phyloP scores from a whole-genome alignment of 345 rosid genomes.

The Draba incana region DNA sequence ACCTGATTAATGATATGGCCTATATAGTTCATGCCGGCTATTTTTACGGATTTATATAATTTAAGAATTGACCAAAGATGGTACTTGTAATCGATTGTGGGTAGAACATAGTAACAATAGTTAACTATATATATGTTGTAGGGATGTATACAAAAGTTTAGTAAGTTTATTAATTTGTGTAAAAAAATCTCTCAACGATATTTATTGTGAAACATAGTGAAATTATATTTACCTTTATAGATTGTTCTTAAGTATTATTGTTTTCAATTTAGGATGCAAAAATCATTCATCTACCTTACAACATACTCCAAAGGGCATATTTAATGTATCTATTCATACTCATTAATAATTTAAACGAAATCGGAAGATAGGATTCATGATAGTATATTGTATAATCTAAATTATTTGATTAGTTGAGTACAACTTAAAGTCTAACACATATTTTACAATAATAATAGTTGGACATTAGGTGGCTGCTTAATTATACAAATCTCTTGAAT shows the following conservation, averaged over 20 bases:
- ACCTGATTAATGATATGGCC: background rate
- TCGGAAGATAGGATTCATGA: background rate
- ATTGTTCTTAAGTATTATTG: too few relatives aligned
- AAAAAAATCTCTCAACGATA: too few relatives aligned
- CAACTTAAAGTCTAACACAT: background rate
- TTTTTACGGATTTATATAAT: background rate
- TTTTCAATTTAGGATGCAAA: too few relatives aligned
- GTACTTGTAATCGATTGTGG: background rate
- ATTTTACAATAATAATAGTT: background rate
- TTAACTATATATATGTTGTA: too few relatives aligned
- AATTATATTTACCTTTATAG: too few relatives aligned
- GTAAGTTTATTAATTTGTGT: too few relatives aligned
- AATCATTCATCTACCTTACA: background rate
- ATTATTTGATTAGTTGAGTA: background rate
- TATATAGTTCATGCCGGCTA: background rate
- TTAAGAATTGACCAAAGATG: background rate
- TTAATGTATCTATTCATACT: background rate
- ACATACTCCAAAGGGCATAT: background rate
- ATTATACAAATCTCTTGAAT: slow-evolving; percentile 18
- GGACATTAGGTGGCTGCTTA: slow-evolving; percentile 23
- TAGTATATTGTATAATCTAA: background rate
- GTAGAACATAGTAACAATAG: too few relatives aligned
- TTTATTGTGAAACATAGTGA: too few relatives aligned
- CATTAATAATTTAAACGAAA: background rate
- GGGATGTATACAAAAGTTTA: too few relatives aligned